Percentiles rank a stretch among this genome's conserved stretches.
Conservation (phyloP, 108 stramenopile genomes). For the Nannochloropsis oceanica region DNA sequence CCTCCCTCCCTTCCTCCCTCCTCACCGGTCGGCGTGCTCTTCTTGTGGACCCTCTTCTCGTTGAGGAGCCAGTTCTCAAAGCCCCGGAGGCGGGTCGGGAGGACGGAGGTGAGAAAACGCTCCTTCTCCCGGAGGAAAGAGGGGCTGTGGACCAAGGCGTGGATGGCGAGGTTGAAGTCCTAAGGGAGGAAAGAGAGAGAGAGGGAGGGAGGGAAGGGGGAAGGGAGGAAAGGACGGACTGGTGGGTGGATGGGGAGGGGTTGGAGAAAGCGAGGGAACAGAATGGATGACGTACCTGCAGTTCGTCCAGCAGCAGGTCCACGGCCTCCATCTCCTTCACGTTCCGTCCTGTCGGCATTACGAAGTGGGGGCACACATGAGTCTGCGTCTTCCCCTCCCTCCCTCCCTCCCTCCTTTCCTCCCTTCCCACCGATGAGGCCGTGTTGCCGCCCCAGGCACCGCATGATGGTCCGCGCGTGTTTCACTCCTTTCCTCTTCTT, state of each 20-base stretch:
- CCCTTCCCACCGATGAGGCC: neutral
- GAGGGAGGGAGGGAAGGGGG: neutral
- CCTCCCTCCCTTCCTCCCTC: neutral
- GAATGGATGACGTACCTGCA: neutral
- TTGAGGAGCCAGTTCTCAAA: neutral
- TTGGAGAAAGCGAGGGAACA: neutral
- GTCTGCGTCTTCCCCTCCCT: neutral
- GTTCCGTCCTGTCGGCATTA: neutral
- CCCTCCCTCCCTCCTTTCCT: neutral
- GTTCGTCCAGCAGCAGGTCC: neutral
- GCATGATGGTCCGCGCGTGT: neutral
- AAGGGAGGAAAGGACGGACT: neutral
- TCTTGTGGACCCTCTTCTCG: neutral
- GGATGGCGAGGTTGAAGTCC: neutral
- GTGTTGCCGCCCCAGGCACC: neutral
- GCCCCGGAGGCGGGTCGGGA: neutral
- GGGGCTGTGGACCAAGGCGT: neutral
- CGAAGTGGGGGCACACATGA: neutral
- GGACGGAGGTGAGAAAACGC: neutral
- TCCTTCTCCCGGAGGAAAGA: neutral
- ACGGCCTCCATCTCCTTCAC: neutral
- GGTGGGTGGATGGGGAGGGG: neutral
- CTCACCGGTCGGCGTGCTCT: neutral
- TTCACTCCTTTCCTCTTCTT: neutral
- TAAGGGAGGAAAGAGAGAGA: neutral